Evolutionary conservation across 225 moss, liverwort and hornwort species (phyloP).

Genomic region (Bryum argenteum): DNA sequence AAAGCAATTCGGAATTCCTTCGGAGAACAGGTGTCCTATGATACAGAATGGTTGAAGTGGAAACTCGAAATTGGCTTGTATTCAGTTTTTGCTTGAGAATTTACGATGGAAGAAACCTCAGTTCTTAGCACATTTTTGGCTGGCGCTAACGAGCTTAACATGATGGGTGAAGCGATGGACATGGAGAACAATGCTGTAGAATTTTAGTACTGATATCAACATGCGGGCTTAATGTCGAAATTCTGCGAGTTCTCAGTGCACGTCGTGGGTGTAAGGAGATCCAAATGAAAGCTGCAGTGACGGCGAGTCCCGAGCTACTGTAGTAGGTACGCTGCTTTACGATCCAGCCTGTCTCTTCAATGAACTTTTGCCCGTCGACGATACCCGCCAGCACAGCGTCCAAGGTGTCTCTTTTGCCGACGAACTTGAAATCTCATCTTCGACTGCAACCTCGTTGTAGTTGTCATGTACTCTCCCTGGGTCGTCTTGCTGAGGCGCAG

Average conservation of each 20-base stretch:
- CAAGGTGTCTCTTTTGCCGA: slow-evolving; percentile 24
- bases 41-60: too few relatives aligned
- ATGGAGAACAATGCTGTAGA: slow-evolving; percentile 9
- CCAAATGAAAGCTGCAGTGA: slow-evolving; percentile 4
- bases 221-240: too few relatives aligned
- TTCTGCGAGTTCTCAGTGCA: too few relatives aligned
- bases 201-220: too few relatives aligned
- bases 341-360: slow-evolving; percentile 29
- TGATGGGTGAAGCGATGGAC: neutral
- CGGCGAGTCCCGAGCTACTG: slow-evolving; percentile 23
- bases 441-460: neutral
- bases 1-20: neutral
- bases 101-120: neutral
- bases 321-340: slow-evolving; percentile 34
- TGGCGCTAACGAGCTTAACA: neutral
- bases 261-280: too few relatives aligned
- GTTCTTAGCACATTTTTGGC: neutral
- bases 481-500: neutral
- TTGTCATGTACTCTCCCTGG: neutral
- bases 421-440: neutral
- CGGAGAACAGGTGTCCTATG: too few relatives aligned
- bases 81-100: neutral
- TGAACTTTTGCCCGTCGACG: slow-evolving; percentile 44
- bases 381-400: slow-evolving; percentile 50
- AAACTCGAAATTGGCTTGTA: neutral